Percentiles rank a stretch among this genome's conserved stretches.
Evolutionary conservation across 306 rosid species (phyloP).

Genomic region (Cucurbita moschata): DNA sequence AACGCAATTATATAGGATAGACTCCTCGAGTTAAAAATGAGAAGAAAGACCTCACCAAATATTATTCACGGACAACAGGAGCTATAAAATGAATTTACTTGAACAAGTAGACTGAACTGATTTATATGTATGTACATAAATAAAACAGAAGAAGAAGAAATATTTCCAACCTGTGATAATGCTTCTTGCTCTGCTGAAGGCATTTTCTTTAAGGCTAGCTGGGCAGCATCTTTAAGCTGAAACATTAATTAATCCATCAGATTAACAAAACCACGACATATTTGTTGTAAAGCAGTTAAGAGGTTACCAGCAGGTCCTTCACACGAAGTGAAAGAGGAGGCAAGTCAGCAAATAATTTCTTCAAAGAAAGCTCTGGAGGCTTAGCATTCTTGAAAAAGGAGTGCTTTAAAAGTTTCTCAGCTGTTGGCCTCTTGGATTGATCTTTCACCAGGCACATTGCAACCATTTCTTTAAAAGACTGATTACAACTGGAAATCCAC

Average conservation of each 20-base stretch:
- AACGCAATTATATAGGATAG: neutral
- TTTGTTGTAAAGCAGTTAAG: slow-evolving; percentile 7
- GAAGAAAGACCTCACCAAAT: neutral
- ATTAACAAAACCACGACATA: slow-evolving; percentile 11
- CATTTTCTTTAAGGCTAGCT: slow-evolving; percentile 88
- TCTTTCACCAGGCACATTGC: slow-evolving; percentile 99
- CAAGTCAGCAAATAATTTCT: slow-evolving; percentile 75
- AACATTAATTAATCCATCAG: slow-evolving; percentile 9
- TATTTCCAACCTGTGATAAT: slow-evolving; percentile 51
- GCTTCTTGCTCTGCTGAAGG: slow-evolving; percentile 99
- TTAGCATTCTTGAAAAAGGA: slow-evolving; percentile 77
- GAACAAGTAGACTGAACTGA: neutral
- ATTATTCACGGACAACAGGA: neutral
- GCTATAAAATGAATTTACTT: neutral
- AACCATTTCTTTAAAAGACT: slow-evolving; percentile 99
- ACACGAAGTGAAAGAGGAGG: slow-evolving; percentile 96
- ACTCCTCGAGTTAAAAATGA: neutral
- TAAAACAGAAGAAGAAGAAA: neutral
- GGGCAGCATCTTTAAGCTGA: slow-evolving; percentile 94
- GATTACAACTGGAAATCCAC: slow-evolving; percentile 95
- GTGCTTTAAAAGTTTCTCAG: slow-evolving; percentile 83
- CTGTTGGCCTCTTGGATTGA: slow-evolving; percentile 90
- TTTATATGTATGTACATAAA: neutral
- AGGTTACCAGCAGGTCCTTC: slow-evolving; percentile 78
- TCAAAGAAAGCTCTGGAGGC: slow-evolving; percentile 84